These are phyloP conservation scores for Schoenoplectus tabernaemontani DNA, from an alignment of 202 grass and related monocot genomes.

Conservation along the genomic window DNA sequence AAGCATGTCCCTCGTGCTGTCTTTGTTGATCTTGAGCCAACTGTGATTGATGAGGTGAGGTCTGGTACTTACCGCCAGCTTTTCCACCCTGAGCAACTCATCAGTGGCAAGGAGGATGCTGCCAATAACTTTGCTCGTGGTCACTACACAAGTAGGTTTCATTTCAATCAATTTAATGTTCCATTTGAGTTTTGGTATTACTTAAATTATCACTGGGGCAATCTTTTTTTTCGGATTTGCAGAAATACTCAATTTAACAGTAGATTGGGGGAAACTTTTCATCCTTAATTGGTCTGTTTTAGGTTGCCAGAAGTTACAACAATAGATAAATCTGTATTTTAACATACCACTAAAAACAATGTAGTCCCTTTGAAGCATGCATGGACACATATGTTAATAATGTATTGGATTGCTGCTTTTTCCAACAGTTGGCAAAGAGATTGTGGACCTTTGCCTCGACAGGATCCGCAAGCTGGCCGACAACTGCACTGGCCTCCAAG, in stretches of 20 bases:
- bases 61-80: conserved; percentile 87
- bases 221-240: not conserved
- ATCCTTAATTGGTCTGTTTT: not conserved
- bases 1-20: conserved; percentile 79
- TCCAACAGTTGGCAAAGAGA: conserved; percentile 67
- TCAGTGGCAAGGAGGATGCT: conserved; percentile 89
- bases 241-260: not conserved
- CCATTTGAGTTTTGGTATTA: not conserved
- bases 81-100: conserved; percentile 93
- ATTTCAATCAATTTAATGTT: not conserved
- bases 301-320: not conserved
- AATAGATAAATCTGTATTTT: not conserved
- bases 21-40: conserved; percentile 77
- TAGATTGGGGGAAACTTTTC: not conserved
- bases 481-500: conserved; percentile 73
- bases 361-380: not conserved
- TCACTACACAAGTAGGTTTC: conserved; percentile 66
- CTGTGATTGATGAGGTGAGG: conserved; percentile 82
- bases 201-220: not conserved
- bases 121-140: conserved; percentile 86
- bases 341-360: not conserved
- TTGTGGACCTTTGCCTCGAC: conserved; percentile 63
- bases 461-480: conserved; percentile 66
- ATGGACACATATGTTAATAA: not conserved
- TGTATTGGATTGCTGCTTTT: not conserved